Conservation (phyloP, 208 protist species). For the Paratrypanosoma confusum region DNA sequence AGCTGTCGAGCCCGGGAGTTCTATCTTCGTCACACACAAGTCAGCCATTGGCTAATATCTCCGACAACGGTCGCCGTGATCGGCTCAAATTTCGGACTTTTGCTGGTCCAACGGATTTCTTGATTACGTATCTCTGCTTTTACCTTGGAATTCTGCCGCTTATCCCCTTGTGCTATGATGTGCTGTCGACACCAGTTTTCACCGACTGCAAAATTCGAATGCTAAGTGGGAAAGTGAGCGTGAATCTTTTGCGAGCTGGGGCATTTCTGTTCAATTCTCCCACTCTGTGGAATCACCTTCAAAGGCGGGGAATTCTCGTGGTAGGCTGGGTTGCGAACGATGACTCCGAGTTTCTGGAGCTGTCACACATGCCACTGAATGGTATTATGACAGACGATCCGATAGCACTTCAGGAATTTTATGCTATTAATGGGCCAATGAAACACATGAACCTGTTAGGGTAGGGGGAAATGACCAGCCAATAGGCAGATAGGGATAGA, state of each 20-base stretch:
- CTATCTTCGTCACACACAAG: not conserved
- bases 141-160: constrained; percentile 58
- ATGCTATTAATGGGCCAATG: not conserved
- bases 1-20: too few species aligned
- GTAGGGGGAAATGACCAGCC: not conserved
- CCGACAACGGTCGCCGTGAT: not conserved
- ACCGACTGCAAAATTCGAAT: constrained; percentile 26
- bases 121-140: constrained; percentile 39
- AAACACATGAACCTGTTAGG: not conserved
- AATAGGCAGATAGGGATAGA: not conserved
- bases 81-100: constrained; percentile 33
- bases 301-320: constrained; percentile 53
- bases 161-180: constrained; percentile 38
- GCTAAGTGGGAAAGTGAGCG: constrained; percentile 9
- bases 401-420: constrained; percentile 12
- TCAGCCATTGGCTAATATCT: not conserved
- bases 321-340: constrained; percentile 73
- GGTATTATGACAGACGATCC: constrained; percentile 70
- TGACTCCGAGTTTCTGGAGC: constrained; percentile 42
- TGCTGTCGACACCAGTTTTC: constrained; percentile 67
- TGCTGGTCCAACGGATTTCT: constrained; percentile 24
- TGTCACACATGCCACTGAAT: constrained; percentile 36
- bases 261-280: constrained; percentile 40
- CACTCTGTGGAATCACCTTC: constrained; percentile 56
- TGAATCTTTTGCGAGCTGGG: constrained; percentile 6